phyloP scores from a whole-genome alignment of 306 rosid species.

The Quercus rubra region DNA sequence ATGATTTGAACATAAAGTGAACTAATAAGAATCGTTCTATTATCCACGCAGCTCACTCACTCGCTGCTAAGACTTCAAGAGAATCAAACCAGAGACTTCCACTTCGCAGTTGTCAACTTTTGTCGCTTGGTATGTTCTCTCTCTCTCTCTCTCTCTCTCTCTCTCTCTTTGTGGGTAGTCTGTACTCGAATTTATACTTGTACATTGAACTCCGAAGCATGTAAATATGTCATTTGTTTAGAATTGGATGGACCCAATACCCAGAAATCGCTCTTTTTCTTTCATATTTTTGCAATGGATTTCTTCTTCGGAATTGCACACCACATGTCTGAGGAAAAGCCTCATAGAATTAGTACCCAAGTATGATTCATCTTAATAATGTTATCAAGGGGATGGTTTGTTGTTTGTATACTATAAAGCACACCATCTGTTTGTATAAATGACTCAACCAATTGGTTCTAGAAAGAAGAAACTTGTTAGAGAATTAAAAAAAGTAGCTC shows the following conservation, averaged over 20 bases:
- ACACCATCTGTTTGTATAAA: not conserved
- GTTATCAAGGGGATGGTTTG: not conserved
- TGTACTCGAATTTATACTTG: not conserved
- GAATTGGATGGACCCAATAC: not conserved
- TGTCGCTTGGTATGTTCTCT: not conserved
- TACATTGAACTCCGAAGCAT: not conserved
- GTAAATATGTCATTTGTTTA: not conserved
- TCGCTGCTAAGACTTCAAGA: too few species aligned
- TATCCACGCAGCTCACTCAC: too few species aligned
- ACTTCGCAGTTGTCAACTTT: not conserved
- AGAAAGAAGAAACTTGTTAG: too few species aligned
- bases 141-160: not conserved
- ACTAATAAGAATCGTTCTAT: too few species aligned
- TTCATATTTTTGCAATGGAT: not conserved
- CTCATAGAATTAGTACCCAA: not conserved
- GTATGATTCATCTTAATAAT: too few species aligned
- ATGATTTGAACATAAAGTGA: too few species aligned
- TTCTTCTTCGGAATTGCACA: not conserved
- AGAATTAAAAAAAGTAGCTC: too few species aligned
- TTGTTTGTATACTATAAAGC: not conserved
- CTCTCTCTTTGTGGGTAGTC: not conserved
- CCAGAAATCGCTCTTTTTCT: not conserved
- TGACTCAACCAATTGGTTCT: too few species aligned
- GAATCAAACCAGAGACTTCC: not conserved
- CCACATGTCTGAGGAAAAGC: constrained; percentile 9